A percentile compares a stretch with the other conserved stretches of the same genome.
Evolutionary conservation across 345 rosid genomes (phyloP).

Genomic region (Eucalyptus regnans): DNA sequence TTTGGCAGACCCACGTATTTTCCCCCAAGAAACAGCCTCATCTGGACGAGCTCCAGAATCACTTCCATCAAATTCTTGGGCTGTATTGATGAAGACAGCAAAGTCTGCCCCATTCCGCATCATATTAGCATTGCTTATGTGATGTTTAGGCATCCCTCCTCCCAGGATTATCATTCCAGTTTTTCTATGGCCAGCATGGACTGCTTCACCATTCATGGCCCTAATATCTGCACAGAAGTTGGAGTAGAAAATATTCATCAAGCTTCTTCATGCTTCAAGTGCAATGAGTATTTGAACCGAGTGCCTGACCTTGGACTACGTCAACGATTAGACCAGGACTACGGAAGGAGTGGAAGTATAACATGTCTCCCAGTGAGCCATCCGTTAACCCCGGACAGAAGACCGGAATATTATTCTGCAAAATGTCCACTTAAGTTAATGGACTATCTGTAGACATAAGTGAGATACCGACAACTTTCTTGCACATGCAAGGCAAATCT

Average conservation of each 20-base stretch:
- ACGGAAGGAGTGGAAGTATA: slow-evolving; percentile 76
- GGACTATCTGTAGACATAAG: background rate
- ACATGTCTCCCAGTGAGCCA: slow-evolving; percentile 95
- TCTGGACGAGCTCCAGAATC: slow-evolving; percentile 96
- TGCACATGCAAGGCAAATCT: background rate
- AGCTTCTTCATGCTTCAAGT: background rate
- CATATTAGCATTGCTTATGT: slow-evolving; percentile 96
- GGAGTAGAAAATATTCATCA: background rate
- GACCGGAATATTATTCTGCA: slow-evolving; percentile 85
- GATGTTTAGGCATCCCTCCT: slow-evolving; percentile 94
- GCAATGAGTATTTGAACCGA: background rate
- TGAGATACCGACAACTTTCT: background rate
- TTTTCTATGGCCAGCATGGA: slow-evolving; percentile 69
- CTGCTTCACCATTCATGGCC: slow-evolving; percentile 76
- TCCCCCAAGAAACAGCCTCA: slow-evolving; percentile 97
- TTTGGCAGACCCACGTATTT: slow-evolving; percentile 76
- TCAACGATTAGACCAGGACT: slow-evolving; percentile 54
- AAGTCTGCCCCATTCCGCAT: slow-evolving; percentile 92
- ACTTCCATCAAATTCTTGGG: slow-evolving; percentile 94
- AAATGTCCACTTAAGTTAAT: background rate
- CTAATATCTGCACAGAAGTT: slow-evolving; percentile 49
- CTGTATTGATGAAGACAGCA: slow-evolving; percentile 85
- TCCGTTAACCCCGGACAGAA: slow-evolving; percentile 92
- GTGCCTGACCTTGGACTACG: slow-evolving; percentile 53
- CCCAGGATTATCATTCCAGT: slow-evolving; percentile 88